Conservation (phyloP, 2,329 filamentous ascomycete species). For the Parasarocladium wereldwijsianum region DNA sequence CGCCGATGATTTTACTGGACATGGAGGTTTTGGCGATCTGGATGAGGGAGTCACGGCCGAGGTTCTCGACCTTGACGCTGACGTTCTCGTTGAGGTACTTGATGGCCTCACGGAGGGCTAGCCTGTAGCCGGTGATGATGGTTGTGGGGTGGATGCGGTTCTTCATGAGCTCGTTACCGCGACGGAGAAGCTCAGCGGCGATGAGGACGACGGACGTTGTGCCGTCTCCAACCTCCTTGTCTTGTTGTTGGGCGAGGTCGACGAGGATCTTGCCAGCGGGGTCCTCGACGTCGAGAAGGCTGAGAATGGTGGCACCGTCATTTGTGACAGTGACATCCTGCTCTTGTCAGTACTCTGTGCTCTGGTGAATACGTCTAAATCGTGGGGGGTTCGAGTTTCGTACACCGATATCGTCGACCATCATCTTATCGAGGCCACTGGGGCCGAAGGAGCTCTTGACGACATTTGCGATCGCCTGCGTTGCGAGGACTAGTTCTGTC, state of each 20-base stretch:
- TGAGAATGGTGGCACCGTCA: conserved; percentile 93
- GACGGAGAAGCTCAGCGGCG: conserved; percentile 81
- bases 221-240: conserved; percentile 97
- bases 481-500: conserved; percentile 58
- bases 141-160: conserved; percentile 99
- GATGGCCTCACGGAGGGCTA: conserved; percentile 88
- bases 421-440: conserved; percentile 98
- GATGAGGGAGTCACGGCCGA: conserved; percentile 79
- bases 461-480: conserved; percentile 94
- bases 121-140: conserved; percentile 94
- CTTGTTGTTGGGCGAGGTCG: conserved; percentile 93
- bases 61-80: conserved; percentile 83
- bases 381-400: too few relatives aligned
- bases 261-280: conserved; percentile 97
- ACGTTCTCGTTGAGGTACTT: conserved; percentile 99
- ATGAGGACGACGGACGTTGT: conserved; percentile 97
- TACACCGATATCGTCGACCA: conserved; percentile 98
- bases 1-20: conserved; percentile 97
- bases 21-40: conserved; percentile 98
- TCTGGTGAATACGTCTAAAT: too few relatives aligned
- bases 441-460: conserved; percentile 98
- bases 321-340: conserved; percentile 98
- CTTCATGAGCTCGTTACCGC: conserved; percentile 97
- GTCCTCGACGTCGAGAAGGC: conserved; percentile 90
- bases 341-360: conserved; percentile 11